Conservation (phyloP, 75 land plant species). For the Adiantum capillusveneris region DNA sequence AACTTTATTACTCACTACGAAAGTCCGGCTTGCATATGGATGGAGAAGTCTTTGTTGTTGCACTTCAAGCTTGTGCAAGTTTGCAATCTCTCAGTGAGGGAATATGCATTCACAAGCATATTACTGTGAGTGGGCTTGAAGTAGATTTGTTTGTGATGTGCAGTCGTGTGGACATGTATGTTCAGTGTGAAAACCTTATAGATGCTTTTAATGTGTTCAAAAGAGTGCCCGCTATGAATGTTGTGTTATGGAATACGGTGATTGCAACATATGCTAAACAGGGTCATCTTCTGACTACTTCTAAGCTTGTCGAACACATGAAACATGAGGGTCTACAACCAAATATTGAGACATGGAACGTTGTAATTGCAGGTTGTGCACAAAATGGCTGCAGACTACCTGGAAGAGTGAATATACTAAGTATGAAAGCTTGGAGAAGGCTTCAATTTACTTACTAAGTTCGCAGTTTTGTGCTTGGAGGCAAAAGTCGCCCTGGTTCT, state of each 20-base stretch:
- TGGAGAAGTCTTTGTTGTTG: neutral
- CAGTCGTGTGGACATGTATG: conserved; percentile 19
- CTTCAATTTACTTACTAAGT: too few species aligned
- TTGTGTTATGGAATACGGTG: conserved; percentile 24
- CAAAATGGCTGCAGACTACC: too few species aligned
- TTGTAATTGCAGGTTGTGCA: neutral
- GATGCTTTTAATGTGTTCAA: conserved; percentile 17
- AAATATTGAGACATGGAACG: neutral
- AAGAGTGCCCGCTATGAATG: conserved; percentile 8
- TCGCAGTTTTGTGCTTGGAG: too few species aligned
- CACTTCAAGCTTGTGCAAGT: conserved; percentile 10
- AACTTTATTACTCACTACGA: conserved; percentile 5
- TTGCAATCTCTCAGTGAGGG: conserved; percentile 8
- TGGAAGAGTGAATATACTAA: too few species aligned
- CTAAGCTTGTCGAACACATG: neutral
- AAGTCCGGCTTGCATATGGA: neutral
- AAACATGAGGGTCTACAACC: neutral
- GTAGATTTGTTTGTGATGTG: conserved; percentile 5
- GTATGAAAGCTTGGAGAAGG: too few species aligned
- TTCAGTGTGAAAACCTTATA: conserved; percentile 7
- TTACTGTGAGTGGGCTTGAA: conserved; percentile 6
- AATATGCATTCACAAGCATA: conserved; percentile 10
- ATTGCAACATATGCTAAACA: conserved; percentile 14
- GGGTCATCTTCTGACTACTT: conserved; percentile 5
- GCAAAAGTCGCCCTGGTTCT: too few species aligned